Base-by-base conservation (phyloP, 2,329 filamentous ascomycete genomes). In the Colletotrichum sp. region DNA sequence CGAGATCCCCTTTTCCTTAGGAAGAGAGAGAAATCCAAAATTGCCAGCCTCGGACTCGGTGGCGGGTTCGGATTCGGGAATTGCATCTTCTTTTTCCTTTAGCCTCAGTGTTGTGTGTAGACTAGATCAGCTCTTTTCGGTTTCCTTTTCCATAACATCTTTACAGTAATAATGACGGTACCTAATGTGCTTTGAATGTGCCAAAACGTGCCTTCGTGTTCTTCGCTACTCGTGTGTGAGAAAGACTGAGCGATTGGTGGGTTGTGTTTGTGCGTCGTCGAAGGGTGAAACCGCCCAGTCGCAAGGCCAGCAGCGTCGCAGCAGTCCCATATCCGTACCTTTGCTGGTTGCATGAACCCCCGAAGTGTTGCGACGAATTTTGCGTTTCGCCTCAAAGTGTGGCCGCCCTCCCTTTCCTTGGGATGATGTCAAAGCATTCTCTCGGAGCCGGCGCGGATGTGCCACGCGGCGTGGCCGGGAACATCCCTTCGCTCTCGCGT, bases 131-230 rank as follows among this genome's bases (percentile, higher is more conserved):
- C 57, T 75, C 64, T 65, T 72, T 36, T 18, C 15, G 26, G 30
- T 72, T 72, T 64, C 34, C 43, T 32, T 72, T 68, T 21, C 43
- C 43, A 48, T 48, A 52, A 72, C 61, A 67, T 64, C 64, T 63
- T 67, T 57, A 72, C 64, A 67, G 24, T 75, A 75, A 73, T 75
- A 68, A 72, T 75, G 64, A 68, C 64, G 13, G 63, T 67, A 75
- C 68, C 39, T 52, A 67, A 67, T 67, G 72, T 72, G 72, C 68
- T 48, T n/a, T 12, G 30, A 52, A 24, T 75, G 34, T 34, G 52
- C 68, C 52, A 52, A 30, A 24, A 55, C 24, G 21, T 7, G 43
- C n/a, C 43, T 52, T 12, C 6, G 36, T 67, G 63, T 28, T 32
- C 59, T 36, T 21, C 59, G 43, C 43, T 21, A 24, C 16, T 55